Percentiles rank a stretch among this genome's conserved stretches.
These are phyloP conservation scores for Calonectria pteridis DNA, from an alignment of 2,329 filamentous ascomycete genomes.

Conservation along the genomic window DNA sequence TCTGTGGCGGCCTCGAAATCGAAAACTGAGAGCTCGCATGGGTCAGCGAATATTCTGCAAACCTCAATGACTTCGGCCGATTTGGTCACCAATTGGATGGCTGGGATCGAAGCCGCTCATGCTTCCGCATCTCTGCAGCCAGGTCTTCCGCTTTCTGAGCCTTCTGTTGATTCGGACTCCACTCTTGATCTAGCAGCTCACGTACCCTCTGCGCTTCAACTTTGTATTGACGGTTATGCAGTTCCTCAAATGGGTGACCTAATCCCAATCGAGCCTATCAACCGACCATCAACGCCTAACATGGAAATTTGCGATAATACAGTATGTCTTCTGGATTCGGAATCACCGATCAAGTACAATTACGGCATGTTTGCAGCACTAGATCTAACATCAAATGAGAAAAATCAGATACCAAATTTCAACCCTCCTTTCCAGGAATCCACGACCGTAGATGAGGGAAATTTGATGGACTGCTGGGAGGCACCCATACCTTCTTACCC, in stretches of 20 bases:
- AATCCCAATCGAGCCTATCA: neutral
- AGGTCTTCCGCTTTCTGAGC: neutral
- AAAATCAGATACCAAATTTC: neutral
- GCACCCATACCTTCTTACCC: constrained; percentile 25
- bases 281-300: neutral
- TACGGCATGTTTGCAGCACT: constrained; percentile 19
- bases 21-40: neutral
- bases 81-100: constrained; percentile 9
- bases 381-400: neutral
- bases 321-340: constrained; percentile 21
- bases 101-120: neutral
- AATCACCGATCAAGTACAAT: constrained; percentile 6
- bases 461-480: constrained; percentile 35
- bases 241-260: neutral
- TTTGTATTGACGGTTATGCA: neutral
- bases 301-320: neutral
- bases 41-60: neutral
- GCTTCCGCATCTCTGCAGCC: neutral
- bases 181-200: neutral
- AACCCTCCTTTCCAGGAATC: neutral
- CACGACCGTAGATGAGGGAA: neutral
- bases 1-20: neutral
- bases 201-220: neutral
- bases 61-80: neutral
- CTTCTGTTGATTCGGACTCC: neutral